These are phyloP conservation scores for Torulaspora indica DNA, from an alignment of 805 yeast species.

Conservation along the genomic window DNA sequence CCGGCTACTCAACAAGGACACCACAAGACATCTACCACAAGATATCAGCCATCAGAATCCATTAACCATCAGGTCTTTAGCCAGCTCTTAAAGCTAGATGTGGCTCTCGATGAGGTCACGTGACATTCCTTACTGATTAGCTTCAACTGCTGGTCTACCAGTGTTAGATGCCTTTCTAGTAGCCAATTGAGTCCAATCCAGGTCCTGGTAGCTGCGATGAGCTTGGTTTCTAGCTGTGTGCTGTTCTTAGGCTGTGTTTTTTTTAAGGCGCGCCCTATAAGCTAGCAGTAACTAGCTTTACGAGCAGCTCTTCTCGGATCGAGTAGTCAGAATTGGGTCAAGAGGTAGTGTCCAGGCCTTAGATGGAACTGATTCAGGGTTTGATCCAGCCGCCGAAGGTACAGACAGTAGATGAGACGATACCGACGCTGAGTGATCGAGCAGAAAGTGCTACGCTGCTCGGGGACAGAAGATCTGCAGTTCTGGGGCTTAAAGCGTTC, in stretches of 20 bases:
- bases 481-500: conserved; percentile 81
- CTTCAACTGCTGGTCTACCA: neutral
- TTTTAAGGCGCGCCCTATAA: neutral
- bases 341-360: neutral
- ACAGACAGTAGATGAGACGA: conserved; percentile 72
- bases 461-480: conserved; percentile 86
- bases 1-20: neutral
- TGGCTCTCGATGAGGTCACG: neutral
- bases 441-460: conserved; percentile 74
- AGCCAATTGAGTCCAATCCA: neutral
- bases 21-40: neutral
- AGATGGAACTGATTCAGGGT: conserved; percentile 42
- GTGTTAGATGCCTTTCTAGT: neutral
- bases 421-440: conserved; percentile 83
- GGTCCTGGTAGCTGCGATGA: neutral
- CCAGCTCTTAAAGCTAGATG: neutral
- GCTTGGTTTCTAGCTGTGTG: neutral
- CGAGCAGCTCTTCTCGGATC: too few species aligned
- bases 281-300: neutral
- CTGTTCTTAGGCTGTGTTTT: neutral
- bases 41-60: neutral
- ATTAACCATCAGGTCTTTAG: neutral
- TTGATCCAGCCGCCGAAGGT: conserved; percentile 45
- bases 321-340: too few species aligned
- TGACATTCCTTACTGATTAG: neutral